Conservation (phyloP, 306 rosid genomes). For the Citrullus mucosospermus region DNA sequence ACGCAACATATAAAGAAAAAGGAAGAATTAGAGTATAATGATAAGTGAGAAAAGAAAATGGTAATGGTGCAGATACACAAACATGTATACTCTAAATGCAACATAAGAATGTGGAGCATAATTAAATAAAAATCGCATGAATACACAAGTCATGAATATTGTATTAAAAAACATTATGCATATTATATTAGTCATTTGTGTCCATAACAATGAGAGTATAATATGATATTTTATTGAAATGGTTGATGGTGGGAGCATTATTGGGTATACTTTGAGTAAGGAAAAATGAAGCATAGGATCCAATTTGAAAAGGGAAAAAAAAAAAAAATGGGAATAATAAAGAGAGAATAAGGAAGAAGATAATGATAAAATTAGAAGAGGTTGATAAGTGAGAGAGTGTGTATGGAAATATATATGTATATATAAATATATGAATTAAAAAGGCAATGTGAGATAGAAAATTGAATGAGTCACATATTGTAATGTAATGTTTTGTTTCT, state of each 20-base stretch:
- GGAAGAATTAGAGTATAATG: too few relatives aligned
- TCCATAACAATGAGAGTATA: too few relatives aligned
- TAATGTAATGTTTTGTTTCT: neutral
- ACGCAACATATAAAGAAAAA: too few relatives aligned
- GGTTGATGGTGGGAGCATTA: neutral
- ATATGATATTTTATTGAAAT: neutral
- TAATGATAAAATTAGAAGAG: neutral
- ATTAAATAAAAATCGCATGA: too few relatives aligned
- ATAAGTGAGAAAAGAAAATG: too few relatives aligned
- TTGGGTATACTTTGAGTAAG: neutral
- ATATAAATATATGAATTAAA: neutral
- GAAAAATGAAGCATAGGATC: constrained; percentile 3
- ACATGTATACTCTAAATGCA: too few relatives aligned
- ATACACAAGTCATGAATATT: too few relatives aligned
- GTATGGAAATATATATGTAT: neutral
- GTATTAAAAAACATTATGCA: too few relatives aligned
- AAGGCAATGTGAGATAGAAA: neutral
- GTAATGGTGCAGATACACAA: too few relatives aligned
- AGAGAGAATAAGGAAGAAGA: neutral
- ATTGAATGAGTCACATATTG: neutral
- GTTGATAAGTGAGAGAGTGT: neutral
- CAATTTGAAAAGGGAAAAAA: neutral
- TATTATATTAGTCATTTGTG: too few relatives aligned
- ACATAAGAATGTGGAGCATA: too few relatives aligned
- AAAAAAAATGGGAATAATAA: neutral